Conservation (phyloP, 306 rosid genomes). For the Psophocarpus tetragonolobus region DNA sequence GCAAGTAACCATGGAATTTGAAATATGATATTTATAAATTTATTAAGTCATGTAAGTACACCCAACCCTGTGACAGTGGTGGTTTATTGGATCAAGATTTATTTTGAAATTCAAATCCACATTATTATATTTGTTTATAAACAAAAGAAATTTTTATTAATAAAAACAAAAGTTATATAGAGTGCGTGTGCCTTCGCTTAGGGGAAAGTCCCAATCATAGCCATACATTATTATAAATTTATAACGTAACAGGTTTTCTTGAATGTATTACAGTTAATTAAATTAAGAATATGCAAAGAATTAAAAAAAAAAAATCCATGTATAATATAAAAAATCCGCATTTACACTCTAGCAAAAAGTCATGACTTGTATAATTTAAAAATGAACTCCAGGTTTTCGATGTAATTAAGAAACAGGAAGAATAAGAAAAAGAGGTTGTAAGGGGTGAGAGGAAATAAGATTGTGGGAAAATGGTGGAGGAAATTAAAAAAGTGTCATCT, state of each 20-base stretch:
- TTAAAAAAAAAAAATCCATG: background rate
- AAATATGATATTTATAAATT: background rate
- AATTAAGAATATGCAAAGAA: background rate
- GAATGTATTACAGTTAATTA: background rate
- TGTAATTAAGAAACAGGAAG: background rate
- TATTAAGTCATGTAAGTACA: too few species aligned
- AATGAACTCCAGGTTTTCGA: background rate
- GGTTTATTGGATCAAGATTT: background rate
- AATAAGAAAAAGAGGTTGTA: too few species aligned
- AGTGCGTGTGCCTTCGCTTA: too few species aligned
- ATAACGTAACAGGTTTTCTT: background rate
- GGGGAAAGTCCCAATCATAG: too few species aligned
- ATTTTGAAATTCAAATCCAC: background rate
- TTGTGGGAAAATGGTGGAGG: background rate
- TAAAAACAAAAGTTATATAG: too few species aligned
- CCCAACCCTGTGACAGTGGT: too few species aligned
- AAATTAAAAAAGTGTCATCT: background rate
- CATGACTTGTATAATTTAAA: background rate
- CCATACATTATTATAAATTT: too few species aligned
- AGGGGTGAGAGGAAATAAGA: background rate
- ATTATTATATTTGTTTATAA: too few species aligned
- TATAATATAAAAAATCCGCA: slow-evolving; percentile 4
- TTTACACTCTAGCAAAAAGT: background rate
- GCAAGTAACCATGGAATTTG: too few species aligned
- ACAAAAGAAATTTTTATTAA: too few species aligned